Evolutionary conservation across 257 asterid species (phyloP).

Genomic region (Solanum paucissectum): DNA sequence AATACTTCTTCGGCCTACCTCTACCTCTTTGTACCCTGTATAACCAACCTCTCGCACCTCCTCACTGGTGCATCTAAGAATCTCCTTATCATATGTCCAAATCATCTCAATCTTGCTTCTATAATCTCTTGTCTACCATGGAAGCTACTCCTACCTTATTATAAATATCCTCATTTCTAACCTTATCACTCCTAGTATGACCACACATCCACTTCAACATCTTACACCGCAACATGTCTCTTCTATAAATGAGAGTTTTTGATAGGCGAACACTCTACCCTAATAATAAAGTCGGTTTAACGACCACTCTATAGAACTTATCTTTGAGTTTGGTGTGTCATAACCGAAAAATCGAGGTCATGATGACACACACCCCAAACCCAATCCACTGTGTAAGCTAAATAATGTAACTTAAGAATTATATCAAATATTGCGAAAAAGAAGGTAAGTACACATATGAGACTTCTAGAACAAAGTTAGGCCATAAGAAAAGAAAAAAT

Average conservation of each 20-base stretch:
- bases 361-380: neutral
- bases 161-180: neutral
- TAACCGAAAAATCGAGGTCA: neutral
- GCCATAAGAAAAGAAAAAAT: neutral
- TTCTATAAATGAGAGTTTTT: neutral
- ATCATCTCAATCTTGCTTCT: neutral
- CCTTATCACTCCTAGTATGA: neutral
- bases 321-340: neutral
- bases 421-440: neutral
- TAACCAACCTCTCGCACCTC: neutral
- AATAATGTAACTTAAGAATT: neutral
- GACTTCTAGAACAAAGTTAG: neutral
- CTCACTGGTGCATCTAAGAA: neutral
- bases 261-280: neutral
- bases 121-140: neutral
- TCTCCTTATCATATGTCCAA: neutral
- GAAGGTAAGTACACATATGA: neutral
- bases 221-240: neutral
- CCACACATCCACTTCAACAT: neutral
- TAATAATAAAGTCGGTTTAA: neutral
- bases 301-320: neutral
- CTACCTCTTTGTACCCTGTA: neutral
- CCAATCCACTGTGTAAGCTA: neutral
- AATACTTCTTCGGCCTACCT: neutral
- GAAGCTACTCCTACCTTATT: neutral